phyloP scores from a whole-genome alignment of 805 yeast species.

The Saccharomycopsis schoenii region DNA sequence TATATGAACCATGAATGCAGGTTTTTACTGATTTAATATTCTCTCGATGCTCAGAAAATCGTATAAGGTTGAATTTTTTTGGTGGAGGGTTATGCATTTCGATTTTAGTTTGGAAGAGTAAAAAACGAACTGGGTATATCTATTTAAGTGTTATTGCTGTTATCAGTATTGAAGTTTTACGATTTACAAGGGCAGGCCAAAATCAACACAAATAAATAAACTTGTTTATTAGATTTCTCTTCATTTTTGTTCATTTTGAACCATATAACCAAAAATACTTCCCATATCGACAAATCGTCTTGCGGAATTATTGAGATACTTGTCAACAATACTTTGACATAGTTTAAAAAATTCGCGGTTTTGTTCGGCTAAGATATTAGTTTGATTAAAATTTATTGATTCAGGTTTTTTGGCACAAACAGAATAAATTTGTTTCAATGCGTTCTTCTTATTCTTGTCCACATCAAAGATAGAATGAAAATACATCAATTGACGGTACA shows the following conservation, averaged over 20 bases:
- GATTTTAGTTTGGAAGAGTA: too few species aligned
- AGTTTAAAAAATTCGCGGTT: slow-evolving; percentile 52
- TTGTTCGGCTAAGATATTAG: slow-evolving; percentile 46
- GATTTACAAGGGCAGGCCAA: too few species aligned
- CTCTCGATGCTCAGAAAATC: too few species aligned
- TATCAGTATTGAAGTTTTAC: too few species aligned
- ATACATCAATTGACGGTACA: slow-evolving; percentile 80
- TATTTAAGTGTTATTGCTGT: too few species aligned
- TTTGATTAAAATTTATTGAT: slow-evolving; percentile 3
- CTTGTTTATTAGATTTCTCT: too few species aligned
- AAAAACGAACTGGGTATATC: too few species aligned
- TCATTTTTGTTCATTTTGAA: background rate
- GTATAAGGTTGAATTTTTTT: too few species aligned
- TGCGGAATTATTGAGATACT: slow-evolving; percentile 73
- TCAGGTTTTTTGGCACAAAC: slow-evolving; percentile 17
- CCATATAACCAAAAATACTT: slow-evolving; percentile 59
- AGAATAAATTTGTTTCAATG: slow-evolving; percentile 44
- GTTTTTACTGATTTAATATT: too few species aligned
- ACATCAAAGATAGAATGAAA: slow-evolving; percentile 72
- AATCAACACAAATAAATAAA: too few species aligned
- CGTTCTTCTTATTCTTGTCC: slow-evolving; percentile 55
- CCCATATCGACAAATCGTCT: slow-evolving; percentile 84
- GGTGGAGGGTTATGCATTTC: too few species aligned
- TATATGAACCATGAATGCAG: too few species aligned
- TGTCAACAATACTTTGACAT: slow-evolving; percentile 51